These are phyloP conservation scores for Myxozyma geophila DNA, from an alignment of 805 yeast species.

Conservation along the genomic window DNA sequence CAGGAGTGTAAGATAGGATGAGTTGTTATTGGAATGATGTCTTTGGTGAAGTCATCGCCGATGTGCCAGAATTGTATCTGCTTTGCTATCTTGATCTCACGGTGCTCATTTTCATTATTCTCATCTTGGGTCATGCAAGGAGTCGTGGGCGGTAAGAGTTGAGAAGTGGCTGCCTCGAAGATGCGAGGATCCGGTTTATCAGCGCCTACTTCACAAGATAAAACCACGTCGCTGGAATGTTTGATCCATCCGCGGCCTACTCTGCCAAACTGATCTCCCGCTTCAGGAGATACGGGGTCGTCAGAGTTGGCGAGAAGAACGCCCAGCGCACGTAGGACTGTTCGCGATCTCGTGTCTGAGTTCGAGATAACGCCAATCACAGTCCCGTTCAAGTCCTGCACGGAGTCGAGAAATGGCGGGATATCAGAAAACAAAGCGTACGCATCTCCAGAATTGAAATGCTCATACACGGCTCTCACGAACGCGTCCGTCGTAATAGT, in stretches of 20 bases:
- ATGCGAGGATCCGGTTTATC: slow-evolving; percentile 33
- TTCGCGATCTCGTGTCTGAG: slow-evolving; percentile 24
- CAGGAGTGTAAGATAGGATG: neutral
- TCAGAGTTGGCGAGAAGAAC: slow-evolving; percentile 7
- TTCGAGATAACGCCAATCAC: slow-evolving; percentile 27
- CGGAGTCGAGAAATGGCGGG: slow-evolving; percentile 15
- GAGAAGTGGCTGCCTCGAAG: slow-evolving; percentile 21
- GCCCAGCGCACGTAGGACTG: slow-evolving; percentile 22
- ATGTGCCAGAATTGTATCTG: slow-evolving; percentile 25
- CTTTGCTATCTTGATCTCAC: neutral
- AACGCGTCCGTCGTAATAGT: slow-evolving; percentile 7
- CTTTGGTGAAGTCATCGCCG: slow-evolving; percentile 32
- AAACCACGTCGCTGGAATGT: slow-evolving; percentile 11
- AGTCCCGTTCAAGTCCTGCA: neutral
- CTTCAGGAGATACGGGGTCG: neutral
- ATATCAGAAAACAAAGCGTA: slow-evolving; percentile 24
- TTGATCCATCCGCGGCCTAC: slow-evolving; percentile 10
- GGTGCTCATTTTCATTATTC: neutral
- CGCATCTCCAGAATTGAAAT: slow-evolving; percentile 25
- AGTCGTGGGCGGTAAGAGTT: neutral
- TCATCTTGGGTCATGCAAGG: neutral
- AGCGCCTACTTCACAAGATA: slow-evolving; percentile 30
- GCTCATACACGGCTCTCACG: slow-evolving; percentile 17
- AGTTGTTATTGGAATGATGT: slow-evolving; percentile 15
- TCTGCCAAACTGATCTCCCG: neutral